phyloP scores from a whole-genome alignment of 192 early-diverging fungal genomes.

The Coemansia sp. region DNA sequence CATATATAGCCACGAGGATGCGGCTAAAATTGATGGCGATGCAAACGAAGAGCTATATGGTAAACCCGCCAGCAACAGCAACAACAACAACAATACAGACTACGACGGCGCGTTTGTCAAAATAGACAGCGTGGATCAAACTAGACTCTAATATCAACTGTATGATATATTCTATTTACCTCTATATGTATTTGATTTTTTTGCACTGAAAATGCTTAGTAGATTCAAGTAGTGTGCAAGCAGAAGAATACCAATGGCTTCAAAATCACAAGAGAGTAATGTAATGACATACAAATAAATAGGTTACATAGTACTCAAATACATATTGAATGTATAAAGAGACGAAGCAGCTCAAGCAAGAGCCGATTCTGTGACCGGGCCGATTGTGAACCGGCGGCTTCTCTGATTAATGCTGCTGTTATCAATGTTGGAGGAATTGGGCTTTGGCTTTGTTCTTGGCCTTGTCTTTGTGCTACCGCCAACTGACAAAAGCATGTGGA shows the following conservation, averaged over 20 bases:
- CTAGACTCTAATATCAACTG: no score
- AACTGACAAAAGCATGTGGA: not conserved
- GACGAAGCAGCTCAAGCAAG: slow-evolving; percentile 3
- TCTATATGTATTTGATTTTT: no score
- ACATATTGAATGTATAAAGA: no score
- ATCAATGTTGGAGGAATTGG: not conserved
- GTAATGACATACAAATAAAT: no score
- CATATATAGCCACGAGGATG: not conserved
- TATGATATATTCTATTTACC: no score
- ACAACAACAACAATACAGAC: not conserved
- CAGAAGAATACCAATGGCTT: no score
- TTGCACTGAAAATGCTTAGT: no score
- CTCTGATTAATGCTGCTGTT: not conserved
- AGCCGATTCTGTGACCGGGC: slow-evolving; percentile 11
- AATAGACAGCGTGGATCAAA: not conserved
- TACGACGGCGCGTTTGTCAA: not conserved
- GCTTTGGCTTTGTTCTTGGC: not conserved
- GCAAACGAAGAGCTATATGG: not conserved
- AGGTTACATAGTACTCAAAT: no score
- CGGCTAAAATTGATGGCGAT: not conserved
- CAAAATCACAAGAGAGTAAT: no score
- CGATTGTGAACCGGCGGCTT: slow-evolving; percentile 12
- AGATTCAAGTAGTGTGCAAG: no score
- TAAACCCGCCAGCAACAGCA: not conserved
- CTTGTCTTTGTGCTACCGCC: slow-evolving; percentile 2